A percentile compares a stretch with the other conserved stretches of the same genome.
These are phyloP conservation scores for Babesia microti DNA, from an alignment of 169 alveolate genomes.

Conservation along the genomic window DNA sequence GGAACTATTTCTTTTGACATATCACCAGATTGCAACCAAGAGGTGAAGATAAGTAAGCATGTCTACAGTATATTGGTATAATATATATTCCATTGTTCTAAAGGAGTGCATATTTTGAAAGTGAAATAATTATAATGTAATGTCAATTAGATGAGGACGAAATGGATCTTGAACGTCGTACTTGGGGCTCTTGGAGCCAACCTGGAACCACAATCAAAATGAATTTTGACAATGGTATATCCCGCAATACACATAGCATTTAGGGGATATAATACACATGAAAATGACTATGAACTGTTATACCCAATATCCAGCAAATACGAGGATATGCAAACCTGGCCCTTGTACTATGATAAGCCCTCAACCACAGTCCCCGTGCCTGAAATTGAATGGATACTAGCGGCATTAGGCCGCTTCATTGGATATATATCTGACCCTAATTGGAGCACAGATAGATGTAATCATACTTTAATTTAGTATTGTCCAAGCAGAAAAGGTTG, in stretches of 20 bases:
- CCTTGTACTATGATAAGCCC: constrained; percentile 13
- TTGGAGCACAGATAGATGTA: constrained; percentile 11
- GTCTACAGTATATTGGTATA: not conserved
- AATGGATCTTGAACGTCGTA: constrained; percentile 55
- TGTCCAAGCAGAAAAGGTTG: constrained; percentile 22
- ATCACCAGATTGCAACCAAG: constrained; percentile 59
- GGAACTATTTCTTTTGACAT: constrained; percentile 48
- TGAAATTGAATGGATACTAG: constrained; percentile 45
- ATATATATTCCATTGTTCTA: not conserved
- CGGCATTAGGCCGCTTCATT: constrained; percentile 53
- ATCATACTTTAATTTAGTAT: constrained; percentile 2
- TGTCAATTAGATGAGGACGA: constrained; percentile 48
- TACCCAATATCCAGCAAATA: constrained; percentile 48
- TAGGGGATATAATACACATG: constrained; percentile 8
- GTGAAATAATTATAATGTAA: not conserved
- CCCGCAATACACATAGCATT: too few species aligned
- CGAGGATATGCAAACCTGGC: constrained; percentile 11
- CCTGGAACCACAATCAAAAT: constrained; percentile 29
- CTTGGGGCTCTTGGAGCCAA: constrained; percentile 64
- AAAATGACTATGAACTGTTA: constrained; percentile 29
- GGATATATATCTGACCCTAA: constrained; percentile 48
- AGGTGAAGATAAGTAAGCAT: constrained; percentile 16
- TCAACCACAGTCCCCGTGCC: constrained; percentile 49
- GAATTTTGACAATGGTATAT: constrained; percentile 2
- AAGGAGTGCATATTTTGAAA: not conserved